Evolutionary conservation across 2,329 filamentous ascomycete species (phyloP).

Genomic region (Phaeosphaeriaceae sp.): DNA sequence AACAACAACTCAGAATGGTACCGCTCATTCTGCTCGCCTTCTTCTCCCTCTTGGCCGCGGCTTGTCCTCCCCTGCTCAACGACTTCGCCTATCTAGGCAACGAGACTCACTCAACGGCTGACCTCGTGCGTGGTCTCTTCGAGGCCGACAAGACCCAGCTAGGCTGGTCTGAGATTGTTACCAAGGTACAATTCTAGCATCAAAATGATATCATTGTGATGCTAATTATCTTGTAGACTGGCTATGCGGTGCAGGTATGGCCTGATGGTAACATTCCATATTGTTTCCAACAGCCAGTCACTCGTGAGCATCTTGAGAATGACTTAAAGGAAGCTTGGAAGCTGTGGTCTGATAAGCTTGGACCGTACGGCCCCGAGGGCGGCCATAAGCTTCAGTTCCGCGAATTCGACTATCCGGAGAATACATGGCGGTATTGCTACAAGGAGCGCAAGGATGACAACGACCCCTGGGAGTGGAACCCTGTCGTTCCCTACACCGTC

Average conservation of each 20-base stretch:
- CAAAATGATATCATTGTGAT: background rate
- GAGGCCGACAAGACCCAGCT: background rate
- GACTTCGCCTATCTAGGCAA: conserved; percentile 3
- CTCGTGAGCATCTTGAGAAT: background rate
- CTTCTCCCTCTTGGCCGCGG: background rate
- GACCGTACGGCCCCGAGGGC: background rate
- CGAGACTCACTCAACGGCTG: background rate
- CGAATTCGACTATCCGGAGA: background rate
- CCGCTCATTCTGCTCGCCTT: background rate
- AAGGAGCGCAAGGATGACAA: background rate
- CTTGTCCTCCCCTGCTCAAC: conserved; percentile 3
- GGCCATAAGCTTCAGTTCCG: background rate
- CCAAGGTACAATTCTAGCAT: background rate
- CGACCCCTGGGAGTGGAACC: conserved; percentile 1
- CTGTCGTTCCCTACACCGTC: background rate
- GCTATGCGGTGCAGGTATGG: background rate
- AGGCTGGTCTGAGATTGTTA: conserved; percentile 2
- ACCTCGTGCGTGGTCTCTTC: background rate
- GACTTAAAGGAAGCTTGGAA: conserved; percentile 1
- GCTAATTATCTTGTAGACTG: background rate
- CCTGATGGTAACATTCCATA: background rate
- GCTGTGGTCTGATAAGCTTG: conserved; percentile 1
- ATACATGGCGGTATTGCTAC: conserved; percentile 5
- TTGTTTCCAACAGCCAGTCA: background rate
- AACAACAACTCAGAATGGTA: background rate